Base-by-base conservation (phyloP, 2,329 filamentous ascomycete species). In the Colletotrichum cordylinicola region DNA sequence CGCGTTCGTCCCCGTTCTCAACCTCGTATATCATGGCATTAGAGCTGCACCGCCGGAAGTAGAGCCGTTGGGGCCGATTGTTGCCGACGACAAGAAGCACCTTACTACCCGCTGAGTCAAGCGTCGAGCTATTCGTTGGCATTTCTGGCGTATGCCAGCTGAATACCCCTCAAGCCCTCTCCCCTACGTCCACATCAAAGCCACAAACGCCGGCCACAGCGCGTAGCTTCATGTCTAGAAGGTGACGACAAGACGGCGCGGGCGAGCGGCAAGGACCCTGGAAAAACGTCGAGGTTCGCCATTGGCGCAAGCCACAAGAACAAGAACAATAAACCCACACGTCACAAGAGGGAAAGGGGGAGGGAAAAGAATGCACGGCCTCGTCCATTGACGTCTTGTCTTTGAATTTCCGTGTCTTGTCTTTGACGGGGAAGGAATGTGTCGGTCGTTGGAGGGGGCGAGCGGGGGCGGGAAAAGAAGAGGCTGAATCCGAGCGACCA, bases 1-100 rank as follows among this genome's bases (percentile, higher is more conserved):
- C 58, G 29, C 58, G 18, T 27, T 35, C 58, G 29, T 35, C 58
- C 33, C n/a, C 21, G 58, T 29, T 43, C 10, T 60, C 24, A 10
- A n/a, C 35, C 37, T 70, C 67, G 56, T 62, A 37, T 52, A 52
- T 62, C n/a, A 70, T 62, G 67, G 67, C 67, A 70, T 62, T 70
- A 43, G 15, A 61, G 27, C 13, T 21, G 55, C 56, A 61, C 24
- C 35, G 33, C 24, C 39, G 29, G 18, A 48, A 31, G 2, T 13
- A 48, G 43, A 48, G 43, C 43, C 43, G 43, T 21, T 13, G 43
- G n/a, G 43, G 18, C 43, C 43, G 43, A 48, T 21, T 48, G 43
- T 13, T 21, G n/a, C 43, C 43, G n/a, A 21, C 43, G 43, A 48
- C 43, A 21, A 48, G n/a, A 12, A 48, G n/a, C 43, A 48, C 13